Evolutionary conservation across 1,284 basidiomycete species (phyloP).

Genomic region (Cutaneotrichosporon mucoides): DNA sequence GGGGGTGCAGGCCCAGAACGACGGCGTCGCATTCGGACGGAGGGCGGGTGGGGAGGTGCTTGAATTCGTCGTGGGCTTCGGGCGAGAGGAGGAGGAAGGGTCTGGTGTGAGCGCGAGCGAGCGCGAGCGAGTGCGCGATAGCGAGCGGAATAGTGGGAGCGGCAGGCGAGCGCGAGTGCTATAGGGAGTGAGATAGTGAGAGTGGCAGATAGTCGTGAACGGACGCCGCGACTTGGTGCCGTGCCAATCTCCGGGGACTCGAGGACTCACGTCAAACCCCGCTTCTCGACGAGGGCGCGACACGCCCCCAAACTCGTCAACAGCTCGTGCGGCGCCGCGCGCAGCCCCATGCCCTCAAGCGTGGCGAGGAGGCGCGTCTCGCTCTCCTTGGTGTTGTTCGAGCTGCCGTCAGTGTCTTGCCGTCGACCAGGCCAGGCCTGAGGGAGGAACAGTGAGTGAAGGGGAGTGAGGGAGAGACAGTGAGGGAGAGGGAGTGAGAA

Average conservation of each 20-base stretch:
- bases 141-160: too few relatives aligned
- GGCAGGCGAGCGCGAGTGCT: too few relatives aligned
- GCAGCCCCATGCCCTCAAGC: conserved; percentile 56
- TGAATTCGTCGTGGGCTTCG: conserved; percentile 58
- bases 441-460: too few relatives aligned
- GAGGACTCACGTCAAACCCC: conserved; percentile 52
- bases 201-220: too few relatives aligned
- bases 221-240: too few relatives aligned
- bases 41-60: conserved; percentile 15
- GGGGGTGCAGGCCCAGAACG: conserved; percentile 62
- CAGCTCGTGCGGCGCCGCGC: conserved; percentile 52
- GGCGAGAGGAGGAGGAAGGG: conserved; percentile 61
- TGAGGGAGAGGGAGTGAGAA: not conserved
- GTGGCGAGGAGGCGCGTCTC: conserved; percentile 51
- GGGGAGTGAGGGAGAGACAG: too few relatives aligned
- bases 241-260: too few relatives aligned
- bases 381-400: conserved; percentile 56
- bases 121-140: not conserved
- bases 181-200: too few relatives aligned
- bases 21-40: conserved; percentile 55
- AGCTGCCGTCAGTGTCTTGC: conserved; percentile 26
- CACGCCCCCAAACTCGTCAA: conserved; percentile 64
- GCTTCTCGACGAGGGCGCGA: conserved; percentile 51
- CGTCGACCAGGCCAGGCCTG: not conserved
- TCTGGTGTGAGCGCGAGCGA: conserved; percentile 36